A percentile compares a stretch with the other conserved stretches of the same genome.
Conservation (phyloP, 768 basidiomycete species). For the Tricholomella constricta region DNA sequence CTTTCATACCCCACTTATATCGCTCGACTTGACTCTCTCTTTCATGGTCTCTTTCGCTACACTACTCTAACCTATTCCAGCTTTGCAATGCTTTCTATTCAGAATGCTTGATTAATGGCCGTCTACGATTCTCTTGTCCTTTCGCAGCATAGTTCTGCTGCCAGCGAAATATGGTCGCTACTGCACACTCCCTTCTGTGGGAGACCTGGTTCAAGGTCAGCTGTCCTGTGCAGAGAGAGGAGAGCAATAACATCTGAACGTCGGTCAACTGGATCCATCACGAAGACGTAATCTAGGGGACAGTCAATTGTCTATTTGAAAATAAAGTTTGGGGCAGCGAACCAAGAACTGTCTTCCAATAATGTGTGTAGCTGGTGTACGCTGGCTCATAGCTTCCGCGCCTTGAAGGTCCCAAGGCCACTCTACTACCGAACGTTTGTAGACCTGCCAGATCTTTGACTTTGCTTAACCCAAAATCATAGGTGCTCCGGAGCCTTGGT, state of each 20-base stretch:
- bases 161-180: constrained; percentile 85
- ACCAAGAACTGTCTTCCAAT: constrained; percentile 85
- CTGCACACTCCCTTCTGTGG: constrained; percentile 80
- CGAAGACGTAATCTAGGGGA: constrained; percentile 84
- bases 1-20: constrained; percentile 7
- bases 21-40: constrained; percentile 10
- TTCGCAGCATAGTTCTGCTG: constrained; percentile 55
- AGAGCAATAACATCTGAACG: constrained; percentile 49
- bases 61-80: constrained; percentile 8
- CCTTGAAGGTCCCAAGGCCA: constrained; percentile 36
- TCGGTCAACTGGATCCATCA: constrained; percentile 49
- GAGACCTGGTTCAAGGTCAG: constrained; percentile 69
- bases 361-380: constrained; percentile 89
- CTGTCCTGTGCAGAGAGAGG: constrained; percentile 58
- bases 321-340: constrained; percentile 12
- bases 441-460: constrained; percentile 1
- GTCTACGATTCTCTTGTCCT: constrained; percentile 12
- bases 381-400: constrained; percentile 72
- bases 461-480: constrained; percentile 54
- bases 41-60: constrained; percentile 16
- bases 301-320: background rate
- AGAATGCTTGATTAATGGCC: constrained; percentile 18
- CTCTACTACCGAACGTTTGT: constrained; percentile 55
- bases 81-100: constrained; percentile 13
- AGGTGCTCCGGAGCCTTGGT: constrained; percentile 60